Evolutionary conservation across 2,329 filamentous ascomycete species (phyloP).

Genomic region (Aspergillus felis): DNA sequence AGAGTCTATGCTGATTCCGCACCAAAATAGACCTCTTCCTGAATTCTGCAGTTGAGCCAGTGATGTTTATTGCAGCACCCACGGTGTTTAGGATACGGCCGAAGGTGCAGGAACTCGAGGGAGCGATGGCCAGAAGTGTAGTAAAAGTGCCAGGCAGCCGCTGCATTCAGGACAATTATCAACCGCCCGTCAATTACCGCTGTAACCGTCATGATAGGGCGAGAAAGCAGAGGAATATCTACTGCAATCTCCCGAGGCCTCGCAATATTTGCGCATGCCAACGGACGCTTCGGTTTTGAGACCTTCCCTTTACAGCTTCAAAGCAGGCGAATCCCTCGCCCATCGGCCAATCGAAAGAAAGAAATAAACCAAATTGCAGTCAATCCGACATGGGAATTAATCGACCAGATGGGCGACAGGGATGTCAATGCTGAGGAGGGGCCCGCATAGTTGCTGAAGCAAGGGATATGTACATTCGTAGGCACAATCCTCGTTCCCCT

Average conservation of each 20-base stretch:
- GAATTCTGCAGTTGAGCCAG: neutral
- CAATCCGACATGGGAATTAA: neutral
- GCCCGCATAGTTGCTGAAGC: neutral
- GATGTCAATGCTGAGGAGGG: neutral
- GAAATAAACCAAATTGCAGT: neutral
- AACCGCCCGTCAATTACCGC: too few species aligned
- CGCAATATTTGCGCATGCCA: neutral
- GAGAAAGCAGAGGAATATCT: neutral
- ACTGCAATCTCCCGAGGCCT: neutral
- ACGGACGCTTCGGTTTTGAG: neutral
- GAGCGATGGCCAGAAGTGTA: neutral
- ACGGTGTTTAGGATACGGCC: too few species aligned
- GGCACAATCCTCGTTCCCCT: neutral
- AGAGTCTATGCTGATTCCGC: too few species aligned
- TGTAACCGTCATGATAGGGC: neutral
- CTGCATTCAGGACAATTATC: neutral
- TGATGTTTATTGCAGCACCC: neutral
- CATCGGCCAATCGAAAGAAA: neutral
- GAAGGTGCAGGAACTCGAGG: too few species aligned
- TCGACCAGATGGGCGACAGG: neutral
- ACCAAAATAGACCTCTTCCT: neutral
- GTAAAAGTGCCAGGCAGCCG: neutral
- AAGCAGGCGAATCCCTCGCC: neutral
- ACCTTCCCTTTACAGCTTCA: neutral
- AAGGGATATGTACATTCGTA: neutral